Evolutionary conservation across 352 stramenopile genomes (phyloP).

Genomic region (Aphanomyces cochlioides): DNA sequence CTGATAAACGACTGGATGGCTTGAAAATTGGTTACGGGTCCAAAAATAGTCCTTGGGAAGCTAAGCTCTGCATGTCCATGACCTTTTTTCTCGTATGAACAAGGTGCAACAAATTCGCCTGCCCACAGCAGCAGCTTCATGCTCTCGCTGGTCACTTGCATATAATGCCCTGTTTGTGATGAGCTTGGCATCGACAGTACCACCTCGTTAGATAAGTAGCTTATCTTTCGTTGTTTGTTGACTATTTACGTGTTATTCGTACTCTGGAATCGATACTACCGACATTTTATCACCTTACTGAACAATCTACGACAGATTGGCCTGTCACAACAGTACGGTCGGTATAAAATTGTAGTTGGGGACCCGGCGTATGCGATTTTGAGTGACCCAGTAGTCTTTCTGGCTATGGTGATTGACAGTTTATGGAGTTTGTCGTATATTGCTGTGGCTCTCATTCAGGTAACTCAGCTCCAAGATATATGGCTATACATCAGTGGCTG

Average conservation of each 20-base stretch:
- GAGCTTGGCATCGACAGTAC: too few species aligned
- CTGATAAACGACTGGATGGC: too few species aligned
- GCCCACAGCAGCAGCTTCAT: too few species aligned
- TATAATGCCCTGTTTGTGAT: too few species aligned
- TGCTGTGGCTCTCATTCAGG: conserved; percentile 8
- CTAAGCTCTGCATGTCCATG: too few species aligned
- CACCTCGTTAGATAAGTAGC: neutral
- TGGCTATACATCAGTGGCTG: neutral
- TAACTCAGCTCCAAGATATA: neutral
- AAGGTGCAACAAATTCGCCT: too few species aligned
- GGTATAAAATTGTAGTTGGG: conserved; percentile 6
- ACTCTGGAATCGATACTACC: neutral
- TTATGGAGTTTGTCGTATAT: conserved; percentile 14
- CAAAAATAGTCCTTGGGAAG: too few species aligned
- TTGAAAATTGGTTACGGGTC: too few species aligned
- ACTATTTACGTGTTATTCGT: neutral
- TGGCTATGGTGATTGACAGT: conserved; percentile 20
- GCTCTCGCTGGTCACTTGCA: too few species aligned
- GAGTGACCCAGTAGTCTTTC: conserved; percentile 7
- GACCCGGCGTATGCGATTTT: conserved; percentile 15
- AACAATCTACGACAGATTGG: neutral
- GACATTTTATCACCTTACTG: neutral
- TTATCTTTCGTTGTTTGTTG: neutral
- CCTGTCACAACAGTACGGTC: too few species aligned
- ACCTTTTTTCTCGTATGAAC: too few species aligned